Evolutionary conservation across 1,284 basidiomycete species (phyloP), one percentile per base, ranked within the genome.

Genomic region (Mycena sp.): DNA sequence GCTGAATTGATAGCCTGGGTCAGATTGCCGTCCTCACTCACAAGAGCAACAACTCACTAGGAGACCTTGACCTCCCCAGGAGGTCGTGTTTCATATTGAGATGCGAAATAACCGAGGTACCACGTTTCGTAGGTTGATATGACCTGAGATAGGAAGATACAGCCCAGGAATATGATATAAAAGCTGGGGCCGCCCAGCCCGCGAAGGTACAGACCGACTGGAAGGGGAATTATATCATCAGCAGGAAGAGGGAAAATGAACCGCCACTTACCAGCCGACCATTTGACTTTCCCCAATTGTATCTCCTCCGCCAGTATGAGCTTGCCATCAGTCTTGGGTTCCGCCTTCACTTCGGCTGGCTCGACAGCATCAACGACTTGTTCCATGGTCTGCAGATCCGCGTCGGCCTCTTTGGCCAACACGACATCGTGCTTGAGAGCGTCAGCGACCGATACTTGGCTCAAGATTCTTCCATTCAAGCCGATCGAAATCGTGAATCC

Each of bases 301-400:
- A 87, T 81, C 63, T 84, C 82, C 73, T 91, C 89, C 61, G 90
- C 88, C 68, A 90, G 88, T 44, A 91, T 80, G 14, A 91, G 80
- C 74, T 89, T 90, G 9, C 43, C 76, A 4, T 86, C 85, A 1
- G 78, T 70, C 71, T 45, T 19, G 43, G 43, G 9, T 45, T 45
- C 19, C 9, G 10, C 32, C 16, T 10, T 37, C 16, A 37, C 32
- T 37, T 9, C 16, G 32, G 32, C 32, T 37, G 32, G 32, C 16
- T 9, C 74, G 0, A 74, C 40, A 7, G 32, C 10, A 16, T 37
- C 32, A 10, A 37, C 32, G 16, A 37, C 32, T 16, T 37, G 32
- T 16, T 37, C 32, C 32, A 37, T 10, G 32, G 16, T 16, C 32
- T 37, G 10, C 32, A 37, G 68, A 32, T 84, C 82, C 48, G 79